Percentiles rank a stretch among this genome's conserved stretches.
phyloP scores from a whole-genome alignment of 140 eudicot species.

The Erigeron philadelphicus region DNA sequence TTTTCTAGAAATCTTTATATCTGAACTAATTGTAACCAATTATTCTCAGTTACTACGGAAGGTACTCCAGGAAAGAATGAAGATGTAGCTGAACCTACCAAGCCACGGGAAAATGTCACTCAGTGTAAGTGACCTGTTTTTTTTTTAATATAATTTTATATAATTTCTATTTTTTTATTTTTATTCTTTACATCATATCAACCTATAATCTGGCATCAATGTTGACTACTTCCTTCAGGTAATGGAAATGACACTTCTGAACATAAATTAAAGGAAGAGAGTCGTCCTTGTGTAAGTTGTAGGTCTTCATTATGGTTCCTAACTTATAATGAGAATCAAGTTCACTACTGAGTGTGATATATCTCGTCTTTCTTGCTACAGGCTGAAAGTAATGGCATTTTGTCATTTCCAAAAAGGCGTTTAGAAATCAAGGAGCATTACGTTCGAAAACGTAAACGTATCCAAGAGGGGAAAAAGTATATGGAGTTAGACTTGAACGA shows the following conservation, averaged over 20 bases:
- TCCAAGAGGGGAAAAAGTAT: slow-evolving; percentile 31
- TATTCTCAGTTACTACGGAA: slow-evolving; percentile 52
- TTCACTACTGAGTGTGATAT: slow-evolving; percentile 37
- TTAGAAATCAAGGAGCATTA: slow-evolving; percentile 35
- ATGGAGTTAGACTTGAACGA: slow-evolving; percentile 55
- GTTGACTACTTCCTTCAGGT: slow-evolving; percentile 39
- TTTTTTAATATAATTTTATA: too few species aligned
- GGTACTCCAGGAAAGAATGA: slow-evolving; percentile 38
- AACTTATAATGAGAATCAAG: slow-evolving; percentile 15
- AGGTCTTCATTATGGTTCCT: slow-evolving; percentile 46
- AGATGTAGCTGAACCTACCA: slow-evolving; percentile 26
- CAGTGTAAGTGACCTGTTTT: slow-evolving; percentile 27
- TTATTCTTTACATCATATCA: too few species aligned
- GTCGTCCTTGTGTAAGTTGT: slow-evolving; percentile 92
- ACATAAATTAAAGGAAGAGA: slow-evolving; percentile 27
- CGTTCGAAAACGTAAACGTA: slow-evolving; percentile 39
- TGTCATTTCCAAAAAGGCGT: slow-evolving; percentile 39
- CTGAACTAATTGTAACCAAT: background rate
- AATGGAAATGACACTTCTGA: slow-evolving; percentile 35
- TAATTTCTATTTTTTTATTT: too few species aligned
- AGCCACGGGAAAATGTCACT: slow-evolving; percentile 31
- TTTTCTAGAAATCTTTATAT: background rate
- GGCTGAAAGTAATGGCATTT: slow-evolving; percentile 65
- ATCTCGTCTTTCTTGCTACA: slow-evolving; percentile 29
- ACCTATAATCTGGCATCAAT: slow-evolving; percentile 6